Base-by-base conservation (phyloP, 2,329 filamentous ascomycete species). In the Hirsutella minnesotensis region DNA sequence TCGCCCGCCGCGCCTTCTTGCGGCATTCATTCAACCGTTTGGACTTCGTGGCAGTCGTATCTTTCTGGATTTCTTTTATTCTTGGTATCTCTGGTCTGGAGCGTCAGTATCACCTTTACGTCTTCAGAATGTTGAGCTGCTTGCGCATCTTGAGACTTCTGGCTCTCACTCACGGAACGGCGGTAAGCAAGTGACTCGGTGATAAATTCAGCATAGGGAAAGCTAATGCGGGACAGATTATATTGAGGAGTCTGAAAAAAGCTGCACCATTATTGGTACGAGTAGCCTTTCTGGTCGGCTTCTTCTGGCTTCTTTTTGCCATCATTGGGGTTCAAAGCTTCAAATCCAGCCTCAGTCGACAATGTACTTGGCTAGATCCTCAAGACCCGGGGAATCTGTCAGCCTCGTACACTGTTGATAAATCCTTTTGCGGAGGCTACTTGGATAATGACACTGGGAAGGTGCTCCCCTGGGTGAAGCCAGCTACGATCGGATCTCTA, bases 311-410 rank as follows among this genome's bases (percentile, higher is more conserved):
- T 35, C 67, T 96, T 10, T 98, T 98, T 65, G 92, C 88, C 31
- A 95, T 98, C 48, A 81, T 98, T 45, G 94, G 92, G 5, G 84
- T 98, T 19, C 94, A 98, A 60, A 95, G 86, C 63, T 98, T 98
- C 68, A 90, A 90, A 63, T 81, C 83, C 9, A 90, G 85, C 59
- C 63, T 90, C 20, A 77, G 76, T 51, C 81, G 86, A 39, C 81
- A 79, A 48, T 92, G 86, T 57, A 79, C 87, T 24, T 92, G 84
- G 84, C 63, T 83, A 40, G 81, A 86, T 49, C 80, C 81, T 5
- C 47, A 55, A 4, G 67, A 80, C 41, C 80, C 65, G 55, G 68
- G 62, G 49, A 81, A 70, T 39, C 54, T 75, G 24, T 60, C 63
- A 9, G 65, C 69, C 8, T 67, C 78, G 3, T 89, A 72, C 47